These are phyloP conservation scores for Austroboletus novae-zelandiae DNA, from an alignment of 1,284 basidiomycete genomes.

Conservation along the genomic window DNA sequence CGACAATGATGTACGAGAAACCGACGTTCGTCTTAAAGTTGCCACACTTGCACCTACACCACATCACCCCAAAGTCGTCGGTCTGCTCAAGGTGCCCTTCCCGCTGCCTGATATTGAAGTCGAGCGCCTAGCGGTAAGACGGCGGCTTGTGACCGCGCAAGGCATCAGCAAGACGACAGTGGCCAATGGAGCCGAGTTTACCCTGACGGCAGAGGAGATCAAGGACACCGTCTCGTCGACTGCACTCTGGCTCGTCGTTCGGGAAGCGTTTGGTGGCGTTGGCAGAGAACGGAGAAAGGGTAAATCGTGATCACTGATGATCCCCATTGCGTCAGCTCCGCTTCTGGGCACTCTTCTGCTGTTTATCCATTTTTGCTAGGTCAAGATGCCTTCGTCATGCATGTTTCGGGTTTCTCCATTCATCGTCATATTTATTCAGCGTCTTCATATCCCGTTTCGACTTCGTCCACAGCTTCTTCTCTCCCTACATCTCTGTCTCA, in stretches of 20 bases:
- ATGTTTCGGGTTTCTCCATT: constrained; percentile 10
- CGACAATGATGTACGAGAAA: constrained; percentile 7
- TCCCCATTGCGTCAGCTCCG: not conserved
- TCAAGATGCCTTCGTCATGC: constrained; percentile 5
- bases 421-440: constrained; percentile 16
- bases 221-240: constrained; percentile 91
- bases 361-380: constrained; percentile 19
- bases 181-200: constrained; percentile 41
- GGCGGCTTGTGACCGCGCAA: constrained; percentile 45
- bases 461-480: constrained; percentile 3
- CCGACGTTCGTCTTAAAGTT: constrained; percentile 51
- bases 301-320: constrained; percentile 38
- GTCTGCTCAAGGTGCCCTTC: constrained; percentile 86
- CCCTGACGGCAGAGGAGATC: constrained; percentile 86
- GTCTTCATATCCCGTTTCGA: constrained; percentile 9
- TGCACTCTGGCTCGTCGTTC: constrained; percentile 87
- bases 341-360: not conserved
- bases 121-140: constrained; percentile 51
- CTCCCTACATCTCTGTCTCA: not conserved
- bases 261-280: constrained; percentile 90
- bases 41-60: constrained; percentile 89
- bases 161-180: constrained; percentile 43
- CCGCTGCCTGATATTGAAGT: constrained; percentile 77
- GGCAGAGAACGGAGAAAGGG: constrained; percentile 77
- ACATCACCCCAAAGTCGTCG: constrained; percentile 94